Percentiles rank a stretch among this genome's conserved stretches.
These are phyloP conservation scores for Metschnikowia gelsemii DNA, from an alignment of 805 yeast genomes.

Conservation along the genomic window DNA sequence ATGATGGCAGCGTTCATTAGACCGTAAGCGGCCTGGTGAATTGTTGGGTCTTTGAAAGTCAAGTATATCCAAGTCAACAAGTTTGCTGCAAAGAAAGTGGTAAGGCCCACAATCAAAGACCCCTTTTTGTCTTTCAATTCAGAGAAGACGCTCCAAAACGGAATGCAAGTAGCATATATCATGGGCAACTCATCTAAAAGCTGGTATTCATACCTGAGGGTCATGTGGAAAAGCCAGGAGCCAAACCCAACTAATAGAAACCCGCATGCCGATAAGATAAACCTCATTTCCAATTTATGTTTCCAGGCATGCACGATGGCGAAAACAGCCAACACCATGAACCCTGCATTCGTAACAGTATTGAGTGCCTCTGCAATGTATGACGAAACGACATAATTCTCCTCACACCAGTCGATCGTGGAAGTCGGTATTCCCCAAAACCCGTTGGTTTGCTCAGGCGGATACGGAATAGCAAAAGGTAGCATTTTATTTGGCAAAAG, in stretches of 20 bases:
- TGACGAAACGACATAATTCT: conserved; percentile 82
- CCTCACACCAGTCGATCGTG: conserved; percentile 99
- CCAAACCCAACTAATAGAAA: conserved; percentile 91
- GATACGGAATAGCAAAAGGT: conserved; percentile 55
- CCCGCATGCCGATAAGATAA: conserved; percentile 69
- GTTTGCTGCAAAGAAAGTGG: conserved; percentile 54
- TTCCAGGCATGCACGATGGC: conserved; percentile 60
- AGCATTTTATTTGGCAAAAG: conserved; percentile 27
- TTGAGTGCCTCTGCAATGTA: conserved; percentile 91
- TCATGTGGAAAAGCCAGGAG: conserved; percentile 95
- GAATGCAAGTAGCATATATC: conserved; percentile 97
- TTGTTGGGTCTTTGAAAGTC: conserved; percentile 73
- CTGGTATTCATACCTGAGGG: conserved; percentile 84
- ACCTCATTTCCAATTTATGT: conserved; percentile 67
- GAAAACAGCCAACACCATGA: conserved; percentile 54
- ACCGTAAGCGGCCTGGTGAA: conserved; percentile 88
- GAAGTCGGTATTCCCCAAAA: conserved; percentile 85
- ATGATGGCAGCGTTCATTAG: conserved; percentile 72
- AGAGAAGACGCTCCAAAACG: conserved; percentile 80
- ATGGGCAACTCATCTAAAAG: conserved; percentile 93
- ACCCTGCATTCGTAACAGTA: conserved; percentile 71
- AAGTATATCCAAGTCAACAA: conserved; percentile 70
- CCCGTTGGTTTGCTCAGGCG: conserved; percentile 54
- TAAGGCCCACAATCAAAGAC: conserved; percentile 46
- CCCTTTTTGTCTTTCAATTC: conserved; percentile 47